Percentiles rank a stretch among this genome's conserved stretches.
These are phyloP conservation scores for Diaporthe helianthi DNA, from an alignment of 2,329 filamentous ascomycete genomes.

Conservation along the genomic window DNA sequence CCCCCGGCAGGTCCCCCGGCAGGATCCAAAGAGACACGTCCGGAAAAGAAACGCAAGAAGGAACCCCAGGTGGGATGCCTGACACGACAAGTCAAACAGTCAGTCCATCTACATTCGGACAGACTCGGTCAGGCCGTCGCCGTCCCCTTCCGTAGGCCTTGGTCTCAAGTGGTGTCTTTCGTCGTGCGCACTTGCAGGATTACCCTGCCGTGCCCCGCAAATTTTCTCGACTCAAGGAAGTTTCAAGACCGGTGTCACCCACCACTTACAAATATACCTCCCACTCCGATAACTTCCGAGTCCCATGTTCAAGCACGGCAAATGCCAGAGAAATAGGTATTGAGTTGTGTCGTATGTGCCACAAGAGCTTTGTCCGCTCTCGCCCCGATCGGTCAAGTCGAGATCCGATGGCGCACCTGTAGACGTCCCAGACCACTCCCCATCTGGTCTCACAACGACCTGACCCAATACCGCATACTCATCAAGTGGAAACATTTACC, in stretches of 20 bases:
- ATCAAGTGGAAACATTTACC: conserved; percentile 10
- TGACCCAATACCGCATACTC: no score
- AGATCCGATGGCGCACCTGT: background rate
- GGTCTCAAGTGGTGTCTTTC: background rate
- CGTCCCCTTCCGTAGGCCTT: background rate
- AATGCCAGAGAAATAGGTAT: no score
- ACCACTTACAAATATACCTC: no score
- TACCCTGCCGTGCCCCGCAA: background rate
- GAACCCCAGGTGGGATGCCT: no score
- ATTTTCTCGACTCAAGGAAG: background rate
- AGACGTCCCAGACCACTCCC: background rate
- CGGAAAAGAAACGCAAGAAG: background rate
- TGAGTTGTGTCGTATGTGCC: no score
- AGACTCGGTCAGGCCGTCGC: background rate
- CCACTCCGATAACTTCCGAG: no score
- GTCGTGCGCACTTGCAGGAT: no score
- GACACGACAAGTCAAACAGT: background rate
- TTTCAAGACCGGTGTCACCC: background rate
- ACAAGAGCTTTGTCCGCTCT: no score
- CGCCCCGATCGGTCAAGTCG: background rate
- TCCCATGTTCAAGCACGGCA: no score
- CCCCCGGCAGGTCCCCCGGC: no score
- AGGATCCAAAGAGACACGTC: background rate
- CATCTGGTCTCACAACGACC: background rate
- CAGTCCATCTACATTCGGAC: no score